phyloP scores from a whole-genome alignment of 192 early-diverging fungal genomes.

The Coemansia sp. region DNA sequence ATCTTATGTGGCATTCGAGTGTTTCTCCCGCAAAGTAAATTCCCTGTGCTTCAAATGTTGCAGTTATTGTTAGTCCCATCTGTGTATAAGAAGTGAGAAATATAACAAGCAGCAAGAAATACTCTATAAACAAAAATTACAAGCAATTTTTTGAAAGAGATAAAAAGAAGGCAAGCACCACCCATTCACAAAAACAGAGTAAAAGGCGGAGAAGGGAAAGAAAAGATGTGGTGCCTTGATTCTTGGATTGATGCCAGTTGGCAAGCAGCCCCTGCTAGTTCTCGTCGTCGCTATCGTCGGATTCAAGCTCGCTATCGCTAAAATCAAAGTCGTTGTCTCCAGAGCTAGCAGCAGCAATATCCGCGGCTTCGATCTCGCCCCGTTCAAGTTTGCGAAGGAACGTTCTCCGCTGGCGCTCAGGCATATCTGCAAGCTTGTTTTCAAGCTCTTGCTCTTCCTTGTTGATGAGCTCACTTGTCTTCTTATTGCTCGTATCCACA shows the following conservation, averaged over 20 bases:
- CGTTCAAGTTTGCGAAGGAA: constrained; percentile 79
- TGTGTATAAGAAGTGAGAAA: neutral
- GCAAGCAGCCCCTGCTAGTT: constrained; percentile 19
- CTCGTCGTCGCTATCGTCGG: constrained; percentile 44
- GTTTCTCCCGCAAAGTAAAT: constrained; percentile 55
- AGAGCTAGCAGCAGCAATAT: constrained; percentile 30
- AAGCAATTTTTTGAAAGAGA: neutral
- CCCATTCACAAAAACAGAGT: neutral
- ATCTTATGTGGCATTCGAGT: constrained; percentile 53
- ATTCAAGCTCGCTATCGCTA: constrained; percentile 50
- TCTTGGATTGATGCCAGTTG: no score
- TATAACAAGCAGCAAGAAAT: neutral
- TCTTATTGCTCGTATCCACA: constrained; percentile 56
- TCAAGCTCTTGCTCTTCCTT: constrained; percentile 77
- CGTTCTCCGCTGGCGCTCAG: constrained; percentile 79
- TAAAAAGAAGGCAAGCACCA: neutral
- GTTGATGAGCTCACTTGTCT: constrained; percentile 64
- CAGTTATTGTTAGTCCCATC: constrained; percentile 55
- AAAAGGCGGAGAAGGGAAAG: no score
- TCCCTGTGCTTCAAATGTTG: constrained; percentile 51
- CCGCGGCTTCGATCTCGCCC: constrained; percentile 62
- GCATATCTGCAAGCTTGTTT: constrained; percentile 66
- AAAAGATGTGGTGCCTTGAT: no score
- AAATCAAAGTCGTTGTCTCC: constrained; percentile 55
- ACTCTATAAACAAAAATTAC: neutral